These are phyloP conservation scores for Chalara sp. DNA, from an alignment of 2,329 filamentous ascomycete genomes.

Conservation along the genomic window DNA sequence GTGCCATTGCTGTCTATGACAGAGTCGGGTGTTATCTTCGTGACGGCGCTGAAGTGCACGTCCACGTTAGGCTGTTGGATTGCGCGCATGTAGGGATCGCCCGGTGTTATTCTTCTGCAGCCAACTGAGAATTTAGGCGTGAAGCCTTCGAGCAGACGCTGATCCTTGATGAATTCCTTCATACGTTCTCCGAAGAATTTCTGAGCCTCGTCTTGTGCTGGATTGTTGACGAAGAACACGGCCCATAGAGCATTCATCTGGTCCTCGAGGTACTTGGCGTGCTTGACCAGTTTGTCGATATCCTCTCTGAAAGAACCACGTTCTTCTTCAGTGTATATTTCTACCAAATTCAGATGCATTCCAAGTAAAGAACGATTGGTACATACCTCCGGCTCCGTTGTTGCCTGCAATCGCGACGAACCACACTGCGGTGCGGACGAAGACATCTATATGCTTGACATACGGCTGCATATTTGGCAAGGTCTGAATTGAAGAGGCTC, in stretches of 20 bases:
- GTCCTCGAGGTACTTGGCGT: neutral
- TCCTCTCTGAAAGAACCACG: neutral
- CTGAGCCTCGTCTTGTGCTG: neutral
- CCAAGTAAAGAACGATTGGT: too few relatives aligned
- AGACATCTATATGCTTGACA: slow-evolving; percentile 31
- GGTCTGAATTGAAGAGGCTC: slow-evolving; percentile 48
- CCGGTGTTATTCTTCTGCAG: slow-evolving; percentile 8
- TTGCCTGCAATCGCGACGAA: neutral
- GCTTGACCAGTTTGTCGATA: neutral
- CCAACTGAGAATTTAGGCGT: neutral
- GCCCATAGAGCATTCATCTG: neutral
- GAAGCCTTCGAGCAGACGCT: neutral
- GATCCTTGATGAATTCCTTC: neutral
- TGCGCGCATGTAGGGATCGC: slow-evolving; percentile 2
- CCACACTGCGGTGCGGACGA: slow-evolving; percentile 43
- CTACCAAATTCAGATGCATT: too few relatives aligned
- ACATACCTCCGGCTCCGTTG: too few relatives aligned
- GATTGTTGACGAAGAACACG: neutral
- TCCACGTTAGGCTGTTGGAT: slow-evolving; percentile 1
- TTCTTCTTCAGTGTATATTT: neutral
- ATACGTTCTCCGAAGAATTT: neutral
- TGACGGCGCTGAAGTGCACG: neutral
- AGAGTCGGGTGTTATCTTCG: neutral
- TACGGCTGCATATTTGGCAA: slow-evolving; percentile 34
- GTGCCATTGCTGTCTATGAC: neutral